Conservation (phyloP, 805 yeast species). For the Sungouiella thailandica region DNA sequence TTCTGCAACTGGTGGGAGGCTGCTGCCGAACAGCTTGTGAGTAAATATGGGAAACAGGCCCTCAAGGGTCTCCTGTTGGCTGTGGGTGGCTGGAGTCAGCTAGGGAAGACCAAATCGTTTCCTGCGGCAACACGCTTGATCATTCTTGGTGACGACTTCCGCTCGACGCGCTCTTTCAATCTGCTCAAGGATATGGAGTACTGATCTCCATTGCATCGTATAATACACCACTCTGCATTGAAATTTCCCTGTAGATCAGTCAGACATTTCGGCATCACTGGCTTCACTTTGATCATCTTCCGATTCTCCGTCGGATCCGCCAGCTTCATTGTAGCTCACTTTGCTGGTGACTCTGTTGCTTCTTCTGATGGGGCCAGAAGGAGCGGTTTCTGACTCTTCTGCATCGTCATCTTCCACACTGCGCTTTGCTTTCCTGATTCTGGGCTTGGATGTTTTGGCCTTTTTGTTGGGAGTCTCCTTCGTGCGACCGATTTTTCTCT, state of each 20-base stretch:
- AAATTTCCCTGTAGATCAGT: slow-evolving; percentile 2
- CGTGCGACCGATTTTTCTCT: slow-evolving; percentile 6
- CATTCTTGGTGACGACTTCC: slow-evolving; percentile 80
- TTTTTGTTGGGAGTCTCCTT: slow-evolving; percentile 6
- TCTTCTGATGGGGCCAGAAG: slow-evolving; percentile 23
- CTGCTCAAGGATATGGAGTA: slow-evolving; percentile 40
- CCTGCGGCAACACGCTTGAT: slow-evolving; percentile 78
- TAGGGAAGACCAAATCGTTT: slow-evolving; percentile 45
- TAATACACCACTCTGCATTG: not conserved
- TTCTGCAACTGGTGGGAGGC: slow-evolving; percentile 93
- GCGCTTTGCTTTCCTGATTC: too few relatives aligned
- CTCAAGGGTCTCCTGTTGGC: slow-evolving; percentile 50
- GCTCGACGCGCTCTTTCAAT: slow-evolving; percentile 40
- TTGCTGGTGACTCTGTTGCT: slow-evolving; percentile 13
- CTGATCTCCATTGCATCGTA: too few relatives aligned
- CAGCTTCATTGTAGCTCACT: slow-evolving; percentile 11
- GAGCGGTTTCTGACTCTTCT: too few relatives aligned
- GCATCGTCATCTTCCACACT: not conserved
- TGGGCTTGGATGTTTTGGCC: slow-evolving; percentile 3
- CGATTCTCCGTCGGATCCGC: slow-evolving; percentile 18
- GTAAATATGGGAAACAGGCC: slow-evolving; percentile 66
- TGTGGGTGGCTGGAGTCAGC: slow-evolving; percentile 48
- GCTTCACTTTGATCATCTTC: slow-evolving; percentile 12
- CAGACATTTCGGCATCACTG: slow-evolving; percentile 6
- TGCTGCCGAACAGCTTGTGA: slow-evolving; percentile 51